Base-by-base conservation (phyloP, 192 early-diverging fungal genomes). In the Pilaira anomala region DNA sequence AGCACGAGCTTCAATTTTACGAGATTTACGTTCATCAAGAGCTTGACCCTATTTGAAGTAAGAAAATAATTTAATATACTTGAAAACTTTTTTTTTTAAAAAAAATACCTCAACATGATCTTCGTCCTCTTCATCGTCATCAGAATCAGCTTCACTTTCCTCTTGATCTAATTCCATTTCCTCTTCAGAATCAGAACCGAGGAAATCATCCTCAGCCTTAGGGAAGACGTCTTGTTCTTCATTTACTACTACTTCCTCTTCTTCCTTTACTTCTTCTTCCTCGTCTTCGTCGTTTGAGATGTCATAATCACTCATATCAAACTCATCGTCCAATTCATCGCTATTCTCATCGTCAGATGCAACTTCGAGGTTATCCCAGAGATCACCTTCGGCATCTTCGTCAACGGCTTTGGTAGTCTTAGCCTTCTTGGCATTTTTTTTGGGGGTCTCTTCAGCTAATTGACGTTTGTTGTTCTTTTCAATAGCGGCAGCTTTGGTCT, bases 1-100 rank as follows among this genome's bases (percentile, higher is more conserved):
- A 79, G 82, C 42, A 73, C 77, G 22, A 84, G 86, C 76, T 89
- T 86, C 72, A 81, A 83, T 76, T 91, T 69, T 91, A 77, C 56
- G 73, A 42, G 73, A 69, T 55, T 73, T 63, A 25, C 66, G 76
- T 64, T 70, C 77, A 33, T 77, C 77, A 40, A 79, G 71, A 56
- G 74, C 80, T 49, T 75, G 72, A 45, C 76, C 73, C 48, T 83
- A 78, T 40, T 75, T 72, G 0, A 48, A 53, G 33, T n/a, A n/a
- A n/a, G 33, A 21, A 25, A 6, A 25, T 7, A 62, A 72, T 19
- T 60, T 75, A 11, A 29, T 11, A 40, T 48, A 39, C 25, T 62
- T 39, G 42, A 52, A 36, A 36, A 36, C 49, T 39, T 21, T 74
- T 40, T 29, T 21, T 4, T 21, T 25, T 30, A 13, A 6, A 51